Base-by-base conservation (phyloP, 75 land plant genomes). In the Picea glauca region DNA sequence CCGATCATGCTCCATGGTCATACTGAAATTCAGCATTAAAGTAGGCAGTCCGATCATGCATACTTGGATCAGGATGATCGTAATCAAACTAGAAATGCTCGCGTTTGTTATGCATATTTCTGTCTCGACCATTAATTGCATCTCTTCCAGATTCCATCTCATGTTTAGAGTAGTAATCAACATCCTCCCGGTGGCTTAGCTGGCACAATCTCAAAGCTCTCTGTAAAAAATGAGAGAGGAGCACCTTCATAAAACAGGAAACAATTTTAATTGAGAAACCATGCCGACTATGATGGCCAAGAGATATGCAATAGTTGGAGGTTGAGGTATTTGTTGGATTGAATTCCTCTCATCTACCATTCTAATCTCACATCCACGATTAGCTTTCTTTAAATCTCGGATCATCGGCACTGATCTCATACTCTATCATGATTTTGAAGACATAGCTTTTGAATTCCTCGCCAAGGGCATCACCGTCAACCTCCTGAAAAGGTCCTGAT, bases 301-400 rank as follows among this genome's bases (percentile, higher is more conserved):
- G 12, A 93, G 82, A 58, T 94, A 93, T 50, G 96, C 96, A 59
- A 93, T 86, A 3, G 94, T 90, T 66, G 96, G 96, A 23, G 96
- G 96, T 76, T 92, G 96, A 63, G 92, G 86, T 58, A 93, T 85
- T 85, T 93, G 92, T 50, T 78, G 81, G 4, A 93, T 82, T 6
- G 96, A 94, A 43, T 94, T 93, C 81, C 88, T 80, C 77, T 93
- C 92, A 38, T 94, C 96, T 17, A 93, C 90, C 59, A 90, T 81
- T 72, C 94, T 81, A 12, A 93, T 90, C 85, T 75, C 88, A 26
- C 77, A 76, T 58, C 40, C 43, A 13, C 50, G 50, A 57, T 58
- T 2, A 5, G 31, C 58, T 81, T 83, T 7, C 46, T 74, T 23
- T 62, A 84, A 6, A 76, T 70, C 54, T 81, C 87, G 54, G 13